Base-by-base conservation (phyloP, 495 filamentous ascomycete species). In the Bacidia rubella region DNA sequence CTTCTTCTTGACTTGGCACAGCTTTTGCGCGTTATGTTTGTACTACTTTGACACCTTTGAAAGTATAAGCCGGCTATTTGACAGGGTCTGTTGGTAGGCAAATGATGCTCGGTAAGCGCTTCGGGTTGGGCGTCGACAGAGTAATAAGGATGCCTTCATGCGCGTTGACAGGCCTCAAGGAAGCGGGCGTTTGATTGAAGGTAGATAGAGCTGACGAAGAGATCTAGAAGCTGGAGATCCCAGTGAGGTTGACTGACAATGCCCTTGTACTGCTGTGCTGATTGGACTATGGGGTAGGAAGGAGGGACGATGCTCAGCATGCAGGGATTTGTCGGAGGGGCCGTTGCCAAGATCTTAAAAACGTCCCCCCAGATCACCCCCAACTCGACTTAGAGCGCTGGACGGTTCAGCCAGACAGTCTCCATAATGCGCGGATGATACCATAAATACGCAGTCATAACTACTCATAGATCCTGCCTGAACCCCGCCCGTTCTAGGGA, bases 71-170 rank as follows among this genome's bases (percentile, higher is more conserved):
- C 23, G n/a, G 26, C 26, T 24, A 22, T 50, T 50, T 50, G 47
- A 35, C 47, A 50, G 47, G 47, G 32, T 50, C 19, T 17, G 12
- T 38, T 50, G 17, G 25, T 20, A 21, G 47, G 47, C 47, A 38
- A 50, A 29, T 50, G 26, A 38, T 35, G 47, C 47, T 50, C 26
- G 47, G 27, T 50, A 50, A 50, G 47, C 47, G 47, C 47, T 38
- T 38, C 20, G 25, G 19, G 25, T 50, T 11, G 47, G 47, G 32
- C 25, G 26, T 50, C 47, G 15, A 35, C 29, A 35, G 29, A 35
- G 7, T 5, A 35, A 35, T 35, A 35, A 15, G 7, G 29, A 35
- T 35, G 29, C 29, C 29, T 15, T 35, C 7, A 5, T 35, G 29
- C 29, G 29, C 29, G 29, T 35, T 35, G 29, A 35, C 15, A 15